phyloP scores from a whole-genome alignment of 768 basidiomycete species.

The Russula ochroleuca region DNA sequence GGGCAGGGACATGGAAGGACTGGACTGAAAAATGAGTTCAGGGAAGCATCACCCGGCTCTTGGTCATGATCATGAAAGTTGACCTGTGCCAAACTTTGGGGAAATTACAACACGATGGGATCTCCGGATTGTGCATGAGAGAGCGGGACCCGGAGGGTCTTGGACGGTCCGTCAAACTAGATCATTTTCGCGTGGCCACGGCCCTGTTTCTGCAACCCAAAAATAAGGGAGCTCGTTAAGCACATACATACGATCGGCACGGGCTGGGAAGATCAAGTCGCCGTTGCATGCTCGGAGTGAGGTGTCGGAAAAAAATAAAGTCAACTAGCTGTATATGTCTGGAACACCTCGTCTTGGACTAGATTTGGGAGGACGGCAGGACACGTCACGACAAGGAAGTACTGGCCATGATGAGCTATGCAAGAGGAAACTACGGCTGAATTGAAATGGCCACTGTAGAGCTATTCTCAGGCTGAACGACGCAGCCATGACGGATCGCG shows the following conservation, averaged over 20 bases:
- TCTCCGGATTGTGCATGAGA: conserved; percentile 16
- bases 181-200: conserved; percentile 20
- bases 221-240: conserved; percentile 3
- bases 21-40: neutral
- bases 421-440: neutral
- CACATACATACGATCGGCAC: conserved; percentile 18
- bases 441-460: neutral
- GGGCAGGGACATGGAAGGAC: neutral
- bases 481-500: neutral
- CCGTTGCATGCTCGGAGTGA: conserved; percentile 14
- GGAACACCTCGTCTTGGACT: neutral
- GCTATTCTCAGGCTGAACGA: neutral
- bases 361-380: conserved; percentile 3
- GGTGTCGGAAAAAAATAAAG: conserved; percentile 8
- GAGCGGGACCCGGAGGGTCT: conserved; percentile 18
- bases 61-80: conserved; percentile 8
- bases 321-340: conserved; percentile 17
- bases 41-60: conserved; percentile 6
- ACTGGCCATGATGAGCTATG: neutral
- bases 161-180: conserved; percentile 2
- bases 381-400: conserved; percentile 3
- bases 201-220: conserved; percentile 21
- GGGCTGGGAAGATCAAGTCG: conserved; percentile 22
- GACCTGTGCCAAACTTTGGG: conserved; percentile 18
- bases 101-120: conserved; percentile 26